These are phyloP conservation scores for Cotoneaster glaucophyllus DNA, from an alignment of 306 rosid species.

Conservation along the genomic window DNA sequence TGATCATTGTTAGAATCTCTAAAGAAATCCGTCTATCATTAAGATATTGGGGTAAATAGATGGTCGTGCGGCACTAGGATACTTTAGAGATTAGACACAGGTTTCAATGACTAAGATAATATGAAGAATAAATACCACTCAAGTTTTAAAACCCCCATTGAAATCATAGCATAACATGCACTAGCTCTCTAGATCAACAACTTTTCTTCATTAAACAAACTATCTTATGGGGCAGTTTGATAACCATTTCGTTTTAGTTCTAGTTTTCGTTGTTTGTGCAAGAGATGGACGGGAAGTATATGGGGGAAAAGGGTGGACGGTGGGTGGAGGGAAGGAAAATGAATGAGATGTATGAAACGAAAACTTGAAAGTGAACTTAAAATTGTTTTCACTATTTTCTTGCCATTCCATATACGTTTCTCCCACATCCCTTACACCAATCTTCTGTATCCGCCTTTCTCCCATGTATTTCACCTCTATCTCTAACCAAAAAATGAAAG, in stretches of 20 bases:
- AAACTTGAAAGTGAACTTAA: too few species aligned
- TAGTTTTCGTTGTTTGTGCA: too few species aligned
- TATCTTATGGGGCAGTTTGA: background rate
- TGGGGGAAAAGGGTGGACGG: too few species aligned
- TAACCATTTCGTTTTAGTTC: background rate
- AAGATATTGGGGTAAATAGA: background rate
- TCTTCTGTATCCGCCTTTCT: background rate
- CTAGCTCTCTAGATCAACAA: background rate
- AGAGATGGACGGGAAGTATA: too few species aligned
- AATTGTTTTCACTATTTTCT: too few species aligned
- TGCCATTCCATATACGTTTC: background rate
- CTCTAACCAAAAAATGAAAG: background rate
- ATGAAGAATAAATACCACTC: background rate
- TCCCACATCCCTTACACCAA: background rate
- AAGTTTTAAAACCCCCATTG: background rate
- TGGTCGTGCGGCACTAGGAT: background rate
- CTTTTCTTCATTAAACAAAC: background rate
- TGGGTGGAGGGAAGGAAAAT: too few species aligned
- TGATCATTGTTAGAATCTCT: conserved; percentile 6
- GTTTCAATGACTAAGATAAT: background rate
- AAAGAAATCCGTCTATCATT: background rate
- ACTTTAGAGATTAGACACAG: background rate
- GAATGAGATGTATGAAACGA: too few species aligned
- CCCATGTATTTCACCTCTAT: background rate
- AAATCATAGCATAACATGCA: background rate